Percentiles rank a stretch among this genome's conserved stretches.
Conservation (phyloP, 768 basidiomycete genomes). For the Suillus discolor region DNA sequence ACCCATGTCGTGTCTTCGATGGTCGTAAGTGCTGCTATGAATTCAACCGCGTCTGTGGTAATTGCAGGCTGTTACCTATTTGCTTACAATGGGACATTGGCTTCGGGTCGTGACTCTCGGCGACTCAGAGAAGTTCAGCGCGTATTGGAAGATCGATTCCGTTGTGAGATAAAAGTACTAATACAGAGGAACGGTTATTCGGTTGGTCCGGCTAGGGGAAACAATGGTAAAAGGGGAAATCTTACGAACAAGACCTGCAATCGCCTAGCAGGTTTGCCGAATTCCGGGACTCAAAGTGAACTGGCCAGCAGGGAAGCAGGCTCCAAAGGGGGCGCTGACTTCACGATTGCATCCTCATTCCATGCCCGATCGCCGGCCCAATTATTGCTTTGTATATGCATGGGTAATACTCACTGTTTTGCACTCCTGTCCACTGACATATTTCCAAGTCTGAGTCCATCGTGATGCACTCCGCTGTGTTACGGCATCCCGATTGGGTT, state of each 20-base stretch:
- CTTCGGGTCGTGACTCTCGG: not conserved
- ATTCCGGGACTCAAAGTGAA: not conserved
- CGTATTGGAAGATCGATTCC: not conserved
- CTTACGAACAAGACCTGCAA: not conserved
- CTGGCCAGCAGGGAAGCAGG: slow-evolving; percentile 1
- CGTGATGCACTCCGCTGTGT: not conserved
- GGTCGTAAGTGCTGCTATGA: not conserved
- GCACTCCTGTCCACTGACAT: not conserved
- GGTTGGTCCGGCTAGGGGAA: not conserved
- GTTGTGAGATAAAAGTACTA: not conserved
- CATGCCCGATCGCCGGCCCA: not conserved
- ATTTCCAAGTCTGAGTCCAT: not conserved
- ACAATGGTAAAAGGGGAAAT: not conserved
- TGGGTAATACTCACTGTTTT: not conserved
- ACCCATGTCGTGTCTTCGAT: slow-evolving; percentile 7
- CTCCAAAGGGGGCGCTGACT: not conserved
- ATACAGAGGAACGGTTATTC: not conserved
- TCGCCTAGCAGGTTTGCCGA: not conserved
- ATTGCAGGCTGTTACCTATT: not conserved
- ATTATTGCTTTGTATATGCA: not conserved
- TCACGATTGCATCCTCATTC: not conserved
- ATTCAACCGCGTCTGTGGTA: not conserved
- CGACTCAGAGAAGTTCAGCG: too few relatives aligned
- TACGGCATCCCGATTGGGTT: not conserved
- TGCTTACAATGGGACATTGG: not conserved